Evolutionary conservation across 331 rosid species (phyloP), one percentile per base, ranked within the genome.

Genomic region (Arachis monticola): DNA sequence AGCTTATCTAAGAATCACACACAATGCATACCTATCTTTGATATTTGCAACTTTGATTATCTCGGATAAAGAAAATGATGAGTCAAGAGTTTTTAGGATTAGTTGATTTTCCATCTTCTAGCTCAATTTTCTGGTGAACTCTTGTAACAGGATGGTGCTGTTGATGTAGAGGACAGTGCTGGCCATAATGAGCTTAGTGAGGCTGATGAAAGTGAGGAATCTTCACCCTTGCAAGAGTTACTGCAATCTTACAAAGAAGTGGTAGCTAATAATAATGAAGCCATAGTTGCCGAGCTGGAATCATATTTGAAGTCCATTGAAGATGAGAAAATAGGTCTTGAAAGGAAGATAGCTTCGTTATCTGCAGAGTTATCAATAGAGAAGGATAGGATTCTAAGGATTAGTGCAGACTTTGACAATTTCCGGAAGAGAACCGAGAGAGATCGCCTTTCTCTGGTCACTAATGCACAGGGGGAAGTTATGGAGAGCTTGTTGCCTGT

Each of bases 391-490:
- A 58, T 89, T 80, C 86, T 93, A 71, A 85, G 98, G 87, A 91
- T 93, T 71, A 83, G 93, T 85, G 98, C 98, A 2, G 97, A 93
- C 77, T 93, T 93, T 71, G 98, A 93, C 77, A 93, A 93, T 88
- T 93, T 89, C 68, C 87, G 98, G 82, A 93, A 91, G 85, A 91
- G 97, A 85, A 90, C 97, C 3, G 98, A 93, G 55, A 87, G 93
- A 80, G 98, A 93, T 64, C 96, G 97, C 65, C 80, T 81, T 76
- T 91, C 97, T 27, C 77, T 89, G 70, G 92, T 89, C 57, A 82
- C 88, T 69, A 93, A 93, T 84, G 96, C 96, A 75, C 92, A 93
- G 78, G 98, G 97, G 38, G 97, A 91, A 85, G 89, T 93, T 57
- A 88, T 89, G 67, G 98, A 93, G 88, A 88, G 87, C 76, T 82